Evolutionary conservation across 1,139 yeast genomes (phyloP).

Genomic region (Saccharomyces uvarum): DNA sequence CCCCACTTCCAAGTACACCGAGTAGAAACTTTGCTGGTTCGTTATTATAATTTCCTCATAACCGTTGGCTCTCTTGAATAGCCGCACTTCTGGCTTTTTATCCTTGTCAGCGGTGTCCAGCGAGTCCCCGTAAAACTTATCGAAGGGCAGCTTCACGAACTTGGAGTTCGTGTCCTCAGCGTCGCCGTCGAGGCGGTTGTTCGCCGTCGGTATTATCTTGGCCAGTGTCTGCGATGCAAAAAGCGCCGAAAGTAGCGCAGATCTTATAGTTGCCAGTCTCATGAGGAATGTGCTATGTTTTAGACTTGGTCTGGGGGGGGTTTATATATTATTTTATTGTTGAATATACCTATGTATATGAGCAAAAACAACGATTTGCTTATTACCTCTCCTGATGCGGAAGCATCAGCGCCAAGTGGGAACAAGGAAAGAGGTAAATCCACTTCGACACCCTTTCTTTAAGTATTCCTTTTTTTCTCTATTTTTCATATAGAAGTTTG

Average conservation of each 20-base stretch:
- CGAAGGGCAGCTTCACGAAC: slow-evolving; percentile 7
- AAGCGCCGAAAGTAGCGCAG: background rate
- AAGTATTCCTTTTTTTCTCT: background rate
- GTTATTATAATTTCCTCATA: slow-evolving; percentile 18
- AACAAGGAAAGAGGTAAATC: background rate
- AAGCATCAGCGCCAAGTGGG: background rate
- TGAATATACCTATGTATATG: background rate
- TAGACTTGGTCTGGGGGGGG: background rate
- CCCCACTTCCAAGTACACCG: slow-evolving; percentile 38
- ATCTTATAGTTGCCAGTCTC: background rate
- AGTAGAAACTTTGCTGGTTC: slow-evolving; percentile 25
- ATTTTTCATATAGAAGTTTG: background rate
- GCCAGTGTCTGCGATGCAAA: background rate
- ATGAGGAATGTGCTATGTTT: background rate
- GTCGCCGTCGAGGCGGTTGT: background rate
- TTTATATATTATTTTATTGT: background rate
- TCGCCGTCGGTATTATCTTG: background rate
- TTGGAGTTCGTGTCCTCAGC: background rate
- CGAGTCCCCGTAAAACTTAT: slow-evolving; percentile 8
- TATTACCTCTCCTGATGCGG: background rate
- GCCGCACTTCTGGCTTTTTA: slow-evolving; percentile 2
- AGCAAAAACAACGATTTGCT: background rate
- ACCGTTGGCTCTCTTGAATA: slow-evolving; percentile 14
- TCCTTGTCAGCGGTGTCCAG: slow-evolving; percentile 6
- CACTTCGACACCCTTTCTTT: background rate